Evolutionary conservation across 352 stramenopile species (phyloP), one percentile per base, ranked within the genome.

Genomic region (Phytopythium helicoides): DNA sequence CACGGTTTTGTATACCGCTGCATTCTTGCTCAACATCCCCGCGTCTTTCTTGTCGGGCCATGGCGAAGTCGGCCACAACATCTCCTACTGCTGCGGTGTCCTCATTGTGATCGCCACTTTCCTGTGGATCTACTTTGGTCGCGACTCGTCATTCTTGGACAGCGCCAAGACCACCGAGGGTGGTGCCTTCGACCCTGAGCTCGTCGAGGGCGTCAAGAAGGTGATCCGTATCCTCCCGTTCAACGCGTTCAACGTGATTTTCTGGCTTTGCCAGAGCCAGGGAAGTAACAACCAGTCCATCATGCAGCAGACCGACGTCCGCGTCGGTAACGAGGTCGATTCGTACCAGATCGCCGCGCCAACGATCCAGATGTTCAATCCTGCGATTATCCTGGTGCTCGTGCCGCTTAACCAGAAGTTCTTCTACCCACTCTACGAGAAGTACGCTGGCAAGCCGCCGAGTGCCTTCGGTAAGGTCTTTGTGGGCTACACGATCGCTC

Each of bases 261-360:
- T 71, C 65, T 65, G 76, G 40, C 66, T 71, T 11, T 71, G 65
- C 18, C 76, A 85, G 54, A 76, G 85, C 60, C 76, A 87, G 57
- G 68, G 64, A 6, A 73, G 66, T 57, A 87, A 87, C 66, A 82
- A 82, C 61, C 76, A 85, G 52, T 64, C 70, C 11, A 87, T 87
- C 59, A 73, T 76, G 1, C 73, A 87, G 56, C 76, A 87, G 54
- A 79, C 64, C 22, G 76, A 87, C 46, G 59, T 77, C 34, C 76
- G 76, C 23, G 66, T 76, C 39, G 65, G 54, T 37, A 67, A 51
- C 22, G 65, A 52, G 0, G 53, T 53, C 1, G 56, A 77, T 46
- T 61, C 68, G 40, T 62, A 31, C 15, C 71, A 86, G 51, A 65
- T 86, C 28, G 64, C 75, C 8, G 75, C 71, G 6, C 63, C 75